These are phyloP conservation scores for Beauveria varroae DNA, from an alignment of 2,329 filamentous ascomycete genomes.

Conservation along the genomic window DNA sequence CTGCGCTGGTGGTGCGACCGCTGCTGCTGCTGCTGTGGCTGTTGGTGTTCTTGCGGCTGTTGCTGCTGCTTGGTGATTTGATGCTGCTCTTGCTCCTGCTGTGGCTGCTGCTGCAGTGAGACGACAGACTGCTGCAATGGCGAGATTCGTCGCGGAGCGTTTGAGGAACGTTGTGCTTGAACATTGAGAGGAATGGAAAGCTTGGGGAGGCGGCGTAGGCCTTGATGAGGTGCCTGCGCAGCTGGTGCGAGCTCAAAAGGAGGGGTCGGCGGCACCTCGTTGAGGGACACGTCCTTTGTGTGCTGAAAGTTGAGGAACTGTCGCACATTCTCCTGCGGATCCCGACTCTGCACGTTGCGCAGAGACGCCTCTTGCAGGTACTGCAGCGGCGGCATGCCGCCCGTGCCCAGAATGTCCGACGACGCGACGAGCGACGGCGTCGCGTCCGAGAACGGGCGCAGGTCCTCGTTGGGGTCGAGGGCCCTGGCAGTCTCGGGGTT, in stretches of 20 bases:
- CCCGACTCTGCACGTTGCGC: conserved; percentile 59
- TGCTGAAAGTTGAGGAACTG: conserved; percentile 87
- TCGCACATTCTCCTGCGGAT: conserved; percentile 87
- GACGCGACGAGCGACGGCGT: conserved; percentile 82
- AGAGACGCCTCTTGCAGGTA: conserved; percentile 69
- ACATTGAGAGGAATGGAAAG: conserved; percentile 47
- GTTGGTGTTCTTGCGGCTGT: background rate
- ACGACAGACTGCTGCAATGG: conserved; percentile 18
- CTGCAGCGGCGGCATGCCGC: conserved; percentile 52
- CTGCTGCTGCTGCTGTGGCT: background rate
- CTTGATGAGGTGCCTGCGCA: conserved; percentile 36
- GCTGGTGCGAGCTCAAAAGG: conserved; percentile 56
- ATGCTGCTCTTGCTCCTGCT: conserved; percentile 3
- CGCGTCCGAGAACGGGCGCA: conserved; percentile 64
- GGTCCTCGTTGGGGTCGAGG: conserved; percentile 43
- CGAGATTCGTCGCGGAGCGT: conserved; percentile 19
- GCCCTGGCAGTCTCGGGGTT: conserved; percentile 60
- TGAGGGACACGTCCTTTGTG: conserved; percentile 26
- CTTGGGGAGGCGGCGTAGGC: conserved; percentile 53
- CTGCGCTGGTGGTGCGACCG: conserved; percentile 2
- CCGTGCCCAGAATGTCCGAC: conserved; percentile 78
- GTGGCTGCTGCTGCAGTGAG: conserved; percentile 11
- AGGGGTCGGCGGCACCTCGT: conserved; percentile 60
- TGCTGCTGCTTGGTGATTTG: background rate
- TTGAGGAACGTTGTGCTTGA: conserved; percentile 20